A percentile compares a stretch with the other conserved stretches of the same genome.
Evolutionary conservation across 2,329 filamentous ascomycete genomes (phyloP).

Genomic region (Davidsoniella australis): DNA sequence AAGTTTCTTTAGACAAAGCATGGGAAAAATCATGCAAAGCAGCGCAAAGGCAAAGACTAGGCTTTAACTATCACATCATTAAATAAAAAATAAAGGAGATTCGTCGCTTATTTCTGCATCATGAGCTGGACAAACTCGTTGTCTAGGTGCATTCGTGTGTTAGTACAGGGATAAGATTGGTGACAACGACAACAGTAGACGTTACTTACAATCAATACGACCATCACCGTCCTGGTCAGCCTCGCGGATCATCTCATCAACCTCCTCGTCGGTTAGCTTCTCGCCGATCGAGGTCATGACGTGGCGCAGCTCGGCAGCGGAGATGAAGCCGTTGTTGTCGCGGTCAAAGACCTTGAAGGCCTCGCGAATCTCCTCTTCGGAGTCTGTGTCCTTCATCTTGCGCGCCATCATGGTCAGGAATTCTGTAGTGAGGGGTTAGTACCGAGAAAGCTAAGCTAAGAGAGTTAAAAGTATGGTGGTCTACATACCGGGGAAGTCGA

Average conservation of each 20-base stretch:
- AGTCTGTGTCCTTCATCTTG: slow-evolving; percentile 90
- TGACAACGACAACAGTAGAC: background rate
- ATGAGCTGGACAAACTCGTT: slow-evolving; percentile 90
- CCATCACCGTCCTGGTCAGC: slow-evolving; percentile 81
- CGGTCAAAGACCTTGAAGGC: slow-evolving; percentile 82
- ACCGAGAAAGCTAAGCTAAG: background rate
- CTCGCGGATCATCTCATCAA: slow-evolving; percentile 86
- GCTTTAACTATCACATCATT: slow-evolving; percentile 1
- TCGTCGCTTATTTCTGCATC: slow-evolving; percentile 66
- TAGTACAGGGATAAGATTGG: slow-evolving; percentile 7
- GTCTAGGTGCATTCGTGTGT: slow-evolving; percentile 31
- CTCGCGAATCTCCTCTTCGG: slow-evolving; percentile 78
- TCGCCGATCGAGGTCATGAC: slow-evolving; percentile 88
- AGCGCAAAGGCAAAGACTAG: slow-evolving; percentile 2
- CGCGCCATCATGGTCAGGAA: slow-evolving; percentile 89
- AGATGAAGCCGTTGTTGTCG: slow-evolving; percentile 86
- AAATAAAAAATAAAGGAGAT: background rate
- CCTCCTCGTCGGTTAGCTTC: slow-evolving; percentile 80
- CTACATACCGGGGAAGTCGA: slow-evolving; percentile 67
- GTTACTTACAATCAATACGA: slow-evolving; percentile 62
- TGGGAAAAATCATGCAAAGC: background rate
- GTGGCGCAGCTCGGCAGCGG: slow-evolving; percentile 70
- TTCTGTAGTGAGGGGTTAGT: slow-evolving; percentile 33
- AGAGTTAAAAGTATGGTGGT: background rate
- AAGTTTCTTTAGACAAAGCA: no score